These are phyloP conservation scores for Aspergillus diversus DNA, from an alignment of 495 filamentous ascomycete genomes.

Conservation along the genomic window DNA sequence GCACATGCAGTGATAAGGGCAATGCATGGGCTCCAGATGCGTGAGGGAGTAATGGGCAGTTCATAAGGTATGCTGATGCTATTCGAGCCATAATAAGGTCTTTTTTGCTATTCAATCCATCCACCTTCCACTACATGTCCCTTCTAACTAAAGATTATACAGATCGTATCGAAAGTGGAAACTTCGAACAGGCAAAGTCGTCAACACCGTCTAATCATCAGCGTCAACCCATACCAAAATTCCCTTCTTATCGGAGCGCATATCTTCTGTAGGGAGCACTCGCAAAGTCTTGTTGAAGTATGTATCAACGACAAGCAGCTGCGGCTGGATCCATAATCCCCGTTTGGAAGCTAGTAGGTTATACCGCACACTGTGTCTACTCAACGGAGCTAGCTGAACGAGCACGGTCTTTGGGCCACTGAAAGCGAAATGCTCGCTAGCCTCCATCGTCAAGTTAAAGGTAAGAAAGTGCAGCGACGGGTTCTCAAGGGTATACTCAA, in stretches of 20 bases:
- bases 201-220: conserved; percentile 38
- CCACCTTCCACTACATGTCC: background rate
- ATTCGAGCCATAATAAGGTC: too few relatives aligned
- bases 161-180: background rate
- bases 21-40: conserved; percentile 30
- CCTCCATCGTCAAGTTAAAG: conserved; percentile 90
- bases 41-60: conserved; percentile 1
- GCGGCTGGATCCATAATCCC: conserved; percentile 72
- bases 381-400: conserved; percentile 78
- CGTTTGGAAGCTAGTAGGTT: conserved; percentile 60
- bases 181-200: background rate
- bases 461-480: conserved; percentile 92
- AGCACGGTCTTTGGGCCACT: conserved; percentile 80
- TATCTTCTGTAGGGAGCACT: conserved; percentile 71
- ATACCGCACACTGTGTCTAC: conserved; percentile 69
- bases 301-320: conserved; percentile 77
- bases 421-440: conserved; percentile 90
- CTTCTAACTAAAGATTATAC: conserved; percentile 4
- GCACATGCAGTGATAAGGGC: conserved; percentile 39
- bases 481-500: conserved; percentile 84
- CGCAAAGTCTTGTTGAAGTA: conserved; percentile 87
- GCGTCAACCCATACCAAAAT: conserved; percentile 68
- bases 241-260: conserved; percentile 74
- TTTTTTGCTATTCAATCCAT: background rate
- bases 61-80: background rate